Base-by-base conservation (phyloP, 148 eudicot species). In the Rhododendron ferrugineum region DNA sequence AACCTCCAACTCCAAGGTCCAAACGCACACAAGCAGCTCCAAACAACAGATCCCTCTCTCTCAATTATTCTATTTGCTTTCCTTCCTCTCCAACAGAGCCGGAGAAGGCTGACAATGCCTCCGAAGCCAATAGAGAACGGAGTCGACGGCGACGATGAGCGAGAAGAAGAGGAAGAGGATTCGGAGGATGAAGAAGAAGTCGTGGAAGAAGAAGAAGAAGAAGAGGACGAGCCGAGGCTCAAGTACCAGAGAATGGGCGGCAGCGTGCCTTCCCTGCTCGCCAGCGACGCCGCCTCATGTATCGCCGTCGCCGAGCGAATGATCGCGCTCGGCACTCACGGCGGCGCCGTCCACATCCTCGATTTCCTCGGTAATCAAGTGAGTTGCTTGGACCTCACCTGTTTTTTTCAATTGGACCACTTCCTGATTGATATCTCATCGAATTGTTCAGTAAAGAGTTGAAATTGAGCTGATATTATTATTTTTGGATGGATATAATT, bases 231-330 rank as follows among this genome's bases (percentile, higher is more conserved):
- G 88, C 99, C 99, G 70, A 88, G 98, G 86, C 92, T 96, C 4
- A 96, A 96, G 94, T 96, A 96, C 84, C 99, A 96, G 90, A 90
- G 99, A 64, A 96, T 96, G 99, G 99, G 99, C 37, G 98, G 96
- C 58, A 95, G 95, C 76, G 93, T 96, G 78, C 91, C 98, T 5
- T 84, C 93, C 6, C 92, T 96, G 10, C 83, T 96, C 1, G 85
- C 94, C 0, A 82, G 37, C 83, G 99, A 96, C 82, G 92, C 97
- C 20, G 94, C 97, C 14, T 87, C 97, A 2, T 95, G 94, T 86
- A 87, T 96, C 44, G 92, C 99, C 64, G 94, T 96, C 28, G 90
- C 99, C 0, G 97, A 96, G 40, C 91, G 99, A 23, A 96, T 96
- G 99, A 96, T 96, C 89, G 97, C 99, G 11, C 96, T 96, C 54